phyloP scores from a whole-genome alignment of 2,329 filamentous ascomycete genomes.

The Penicillium sp. region DNA sequence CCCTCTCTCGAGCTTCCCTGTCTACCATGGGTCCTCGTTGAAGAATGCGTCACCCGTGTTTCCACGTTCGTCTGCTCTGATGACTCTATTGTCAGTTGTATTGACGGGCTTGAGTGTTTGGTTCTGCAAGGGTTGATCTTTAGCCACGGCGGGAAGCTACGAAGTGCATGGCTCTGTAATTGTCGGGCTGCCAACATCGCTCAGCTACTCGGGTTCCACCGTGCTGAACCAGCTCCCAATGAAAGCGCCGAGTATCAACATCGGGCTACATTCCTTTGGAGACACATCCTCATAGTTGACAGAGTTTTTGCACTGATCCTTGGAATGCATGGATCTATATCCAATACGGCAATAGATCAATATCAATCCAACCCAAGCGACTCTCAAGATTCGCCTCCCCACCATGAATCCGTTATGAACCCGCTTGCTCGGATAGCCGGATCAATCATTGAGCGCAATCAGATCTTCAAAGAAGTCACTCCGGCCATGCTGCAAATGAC shows the following conservation, averaged over 20 bases:
- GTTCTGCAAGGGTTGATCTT: conserved; percentile 6
- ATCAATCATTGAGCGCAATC: conserved; percentile 16
- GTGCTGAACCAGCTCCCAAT: neutral
- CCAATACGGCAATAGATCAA: conserved; percentile 7
- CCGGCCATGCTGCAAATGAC: conserved; percentile 12
- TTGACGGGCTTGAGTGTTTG: conserved; percentile 15
- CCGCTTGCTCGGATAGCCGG: conserved; percentile 10
- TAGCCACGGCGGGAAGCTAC: conserved; percentile 11
- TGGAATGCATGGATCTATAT: conserved; percentile 9
- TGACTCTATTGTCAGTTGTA: conserved; percentile 6
- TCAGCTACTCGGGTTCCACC: conserved; percentile 13
- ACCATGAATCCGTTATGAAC: neutral
- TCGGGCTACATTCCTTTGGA: conserved; percentile 6
- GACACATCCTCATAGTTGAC: conserved; percentile 7
- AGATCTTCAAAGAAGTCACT: conserved; percentile 7
- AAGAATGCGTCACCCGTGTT: conserved; percentile 3
- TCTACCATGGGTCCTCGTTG: conserved; percentile 1
- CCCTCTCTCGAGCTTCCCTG: conserved; percentile 1
- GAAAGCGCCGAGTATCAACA: neutral
- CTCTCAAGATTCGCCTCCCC: neutral
- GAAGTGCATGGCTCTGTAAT: conserved; percentile 15
- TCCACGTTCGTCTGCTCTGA: conserved; percentile 2
- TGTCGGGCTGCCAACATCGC: conserved; percentile 6
- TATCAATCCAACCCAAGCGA: neutral
- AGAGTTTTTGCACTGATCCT: conserved; percentile 11